Evolutionary conservation across 2,329 filamentous ascomycete genomes (phyloP).

Genomic region (Plenodomus biglobosus): DNA sequence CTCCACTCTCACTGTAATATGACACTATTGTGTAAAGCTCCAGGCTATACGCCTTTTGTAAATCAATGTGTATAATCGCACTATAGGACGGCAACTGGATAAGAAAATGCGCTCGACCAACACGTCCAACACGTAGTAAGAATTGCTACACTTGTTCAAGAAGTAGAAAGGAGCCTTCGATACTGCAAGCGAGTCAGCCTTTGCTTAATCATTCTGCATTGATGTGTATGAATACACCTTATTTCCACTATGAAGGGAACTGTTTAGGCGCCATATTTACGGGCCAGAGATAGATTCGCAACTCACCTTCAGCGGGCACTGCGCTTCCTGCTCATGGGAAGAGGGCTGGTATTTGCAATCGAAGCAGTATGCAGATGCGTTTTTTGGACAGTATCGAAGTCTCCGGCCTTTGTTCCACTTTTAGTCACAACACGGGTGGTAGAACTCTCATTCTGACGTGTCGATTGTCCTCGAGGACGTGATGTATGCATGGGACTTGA

Average conservation of each 20-base stretch:
- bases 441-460: not conserved
- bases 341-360: constrained; percentile 1
- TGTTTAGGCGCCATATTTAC: not conserved
- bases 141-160: too few relatives aligned
- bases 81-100: not conserved
- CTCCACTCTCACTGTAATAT: not conserved
- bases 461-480: not conserved
- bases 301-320: constrained; percentile 15
- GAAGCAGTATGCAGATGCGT: not conserved
- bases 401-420: not conserved
- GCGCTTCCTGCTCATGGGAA: constrained; percentile 9
- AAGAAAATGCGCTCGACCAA: not conserved
- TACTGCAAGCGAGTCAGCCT: too few relatives aligned
- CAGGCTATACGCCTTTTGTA: not conserved
- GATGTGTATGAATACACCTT: not conserved
- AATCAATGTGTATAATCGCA: not conserved
- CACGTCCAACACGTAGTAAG: too few relatives aligned
- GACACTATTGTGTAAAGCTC: not conserved
- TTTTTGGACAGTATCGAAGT: not conserved
- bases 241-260: not conserved
- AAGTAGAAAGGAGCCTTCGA: too few relatives aligned
- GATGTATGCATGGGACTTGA: constrained; percentile 1
- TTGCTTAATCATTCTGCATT: not conserved
- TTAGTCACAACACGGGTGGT: not conserved
- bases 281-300: not conserved